phyloP scores from a whole-genome alignment of 129 eudicot species.

The Glebionis coronaria region DNA sequence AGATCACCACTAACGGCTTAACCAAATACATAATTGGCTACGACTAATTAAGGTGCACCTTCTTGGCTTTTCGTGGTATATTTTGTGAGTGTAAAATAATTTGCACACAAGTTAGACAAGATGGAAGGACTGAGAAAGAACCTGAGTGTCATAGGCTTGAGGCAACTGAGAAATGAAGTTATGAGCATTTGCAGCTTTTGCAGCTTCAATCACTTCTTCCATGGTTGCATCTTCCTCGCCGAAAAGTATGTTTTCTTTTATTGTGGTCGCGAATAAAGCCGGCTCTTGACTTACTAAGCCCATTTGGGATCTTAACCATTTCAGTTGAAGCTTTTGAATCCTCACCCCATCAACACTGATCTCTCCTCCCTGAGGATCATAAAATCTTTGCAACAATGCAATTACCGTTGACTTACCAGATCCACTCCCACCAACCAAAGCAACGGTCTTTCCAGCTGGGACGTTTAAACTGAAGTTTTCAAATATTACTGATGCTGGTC shows the following conservation, averaged over 20 bases:
- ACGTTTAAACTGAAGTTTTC: slow-evolving; percentile 47
- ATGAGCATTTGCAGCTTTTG: slow-evolving; percentile 93
- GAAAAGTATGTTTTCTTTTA: slow-evolving; percentile 87
- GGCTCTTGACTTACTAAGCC: slow-evolving; percentile 98
- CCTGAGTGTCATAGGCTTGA: too few species aligned
- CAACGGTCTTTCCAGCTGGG: slow-evolving; percentile 67
- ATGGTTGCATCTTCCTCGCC: slow-evolving; percentile 87
- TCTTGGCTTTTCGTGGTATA: too few species aligned
- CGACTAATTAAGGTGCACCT: too few species aligned
- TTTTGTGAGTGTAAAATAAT: background rate
- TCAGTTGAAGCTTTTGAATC: slow-evolving; percentile 64
- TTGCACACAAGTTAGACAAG: too few species aligned
- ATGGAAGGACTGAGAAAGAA: slow-evolving; percentile 11
- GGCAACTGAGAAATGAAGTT: slow-evolving; percentile 75
- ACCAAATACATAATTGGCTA: too few species aligned
- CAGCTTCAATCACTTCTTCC: slow-evolving; percentile 80
- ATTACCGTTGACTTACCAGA: slow-evolving; percentile 79
- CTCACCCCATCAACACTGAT: slow-evolving; percentile 66
- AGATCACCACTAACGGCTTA: too few species aligned
- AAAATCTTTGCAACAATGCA: slow-evolving; percentile 74
- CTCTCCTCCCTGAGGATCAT: slow-evolving; percentile 69
- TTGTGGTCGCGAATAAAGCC: slow-evolving; percentile 78
- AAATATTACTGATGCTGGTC: slow-evolving; percentile 50
- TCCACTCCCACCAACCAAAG: slow-evolving; percentile 91
- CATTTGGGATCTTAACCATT: slow-evolving; percentile 93